phyloP scores from a whole-genome alignment of 139 green algal species.

The Chlorella sp. region DNA sequence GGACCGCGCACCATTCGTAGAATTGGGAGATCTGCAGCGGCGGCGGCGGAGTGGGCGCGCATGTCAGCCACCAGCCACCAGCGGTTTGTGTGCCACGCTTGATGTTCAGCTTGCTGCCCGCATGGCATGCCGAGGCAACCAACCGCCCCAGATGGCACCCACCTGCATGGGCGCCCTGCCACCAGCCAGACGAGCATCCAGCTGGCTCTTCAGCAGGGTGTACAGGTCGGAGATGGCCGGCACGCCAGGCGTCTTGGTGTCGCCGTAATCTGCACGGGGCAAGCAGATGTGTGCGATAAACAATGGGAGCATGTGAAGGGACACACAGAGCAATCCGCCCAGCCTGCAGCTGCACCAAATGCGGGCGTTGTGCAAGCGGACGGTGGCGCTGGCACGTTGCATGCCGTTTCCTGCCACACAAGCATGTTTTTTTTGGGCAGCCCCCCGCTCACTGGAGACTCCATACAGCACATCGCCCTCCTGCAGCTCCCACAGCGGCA shows the following conservation, averaged over 20 bases:
- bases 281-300: too few relatives aligned
- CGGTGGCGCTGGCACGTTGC: too few relatives aligned
- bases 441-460: neutral
- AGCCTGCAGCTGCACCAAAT: too few relatives aligned
- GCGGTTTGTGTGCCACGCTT: too few relatives aligned
- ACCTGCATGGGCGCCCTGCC: neutral
- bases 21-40: neutral
- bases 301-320: too few relatives aligned
- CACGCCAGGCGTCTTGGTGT: neutral
- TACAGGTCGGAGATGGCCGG: neutral
- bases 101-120: too few relatives aligned
- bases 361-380: too few relatives aligned
- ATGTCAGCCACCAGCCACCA: too few relatives aligned
- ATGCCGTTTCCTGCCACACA: too few relatives aligned
- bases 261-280: neutral
- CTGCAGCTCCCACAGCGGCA: constrained; percentile 1
- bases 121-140: too few relatives aligned
- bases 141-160: too few relatives aligned
- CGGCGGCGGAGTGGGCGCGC: neutral
- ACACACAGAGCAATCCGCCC: too few relatives aligned
- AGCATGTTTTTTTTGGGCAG: neutral
- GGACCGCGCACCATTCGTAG: neutral
- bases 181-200: neutral
- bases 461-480: neutral
- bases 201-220: neutral